Percentiles rank a stretch among this genome's conserved stretches.
Conservation (phyloP, 768 basidiomycete genomes). For the Pilatotrama ljubarskyi region DNA sequence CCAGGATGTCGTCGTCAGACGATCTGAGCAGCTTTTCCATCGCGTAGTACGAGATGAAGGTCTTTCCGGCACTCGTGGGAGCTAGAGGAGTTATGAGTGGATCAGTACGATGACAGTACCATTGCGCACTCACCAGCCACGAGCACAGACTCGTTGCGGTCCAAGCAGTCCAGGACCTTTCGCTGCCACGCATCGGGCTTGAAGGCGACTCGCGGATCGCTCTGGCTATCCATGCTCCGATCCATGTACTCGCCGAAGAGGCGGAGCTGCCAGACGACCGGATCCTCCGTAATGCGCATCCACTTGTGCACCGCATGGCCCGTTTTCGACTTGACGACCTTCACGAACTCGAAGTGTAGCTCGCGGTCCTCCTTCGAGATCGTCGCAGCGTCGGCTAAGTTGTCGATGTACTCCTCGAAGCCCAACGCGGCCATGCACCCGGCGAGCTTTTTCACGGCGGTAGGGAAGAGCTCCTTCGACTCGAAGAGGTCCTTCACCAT, state of each 20-base stretch:
- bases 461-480: conserved; percentile 37
- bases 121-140: conserved; percentile 65
- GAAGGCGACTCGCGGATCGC: conserved; percentile 60
- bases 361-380: conserved; percentile 26
- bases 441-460: conserved; percentile 38
- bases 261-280: conserved; percentile 67
- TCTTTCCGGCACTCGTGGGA: conserved; percentile 74
- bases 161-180: conserved; percentile 63
- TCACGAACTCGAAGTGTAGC: conserved; percentile 54
- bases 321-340: conserved; percentile 51
- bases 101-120: neutral
- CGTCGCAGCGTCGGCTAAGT: conserved; percentile 19
- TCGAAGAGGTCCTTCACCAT: conserved; percentile 47
- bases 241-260: conserved; percentile 74
- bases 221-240: conserved; percentile 62
- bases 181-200: conserved; percentile 73
- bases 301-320: conserved; percentile 44
- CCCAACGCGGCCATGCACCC: conserved; percentile 48
- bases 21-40: conserved; percentile 67
- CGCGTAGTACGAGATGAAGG: conserved; percentile 76
- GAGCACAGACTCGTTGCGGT: conserved; percentile 56
- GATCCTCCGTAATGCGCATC: conserved; percentile 58
- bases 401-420: conserved; percentile 40
- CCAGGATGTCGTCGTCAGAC: conserved; percentile 65
- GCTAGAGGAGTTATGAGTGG: conserved; percentile 38